These are phyloP conservation scores for Penstemon davidsonii DNA, from an alignment of 257 asterid genomes.

Conservation along the genomic window DNA sequence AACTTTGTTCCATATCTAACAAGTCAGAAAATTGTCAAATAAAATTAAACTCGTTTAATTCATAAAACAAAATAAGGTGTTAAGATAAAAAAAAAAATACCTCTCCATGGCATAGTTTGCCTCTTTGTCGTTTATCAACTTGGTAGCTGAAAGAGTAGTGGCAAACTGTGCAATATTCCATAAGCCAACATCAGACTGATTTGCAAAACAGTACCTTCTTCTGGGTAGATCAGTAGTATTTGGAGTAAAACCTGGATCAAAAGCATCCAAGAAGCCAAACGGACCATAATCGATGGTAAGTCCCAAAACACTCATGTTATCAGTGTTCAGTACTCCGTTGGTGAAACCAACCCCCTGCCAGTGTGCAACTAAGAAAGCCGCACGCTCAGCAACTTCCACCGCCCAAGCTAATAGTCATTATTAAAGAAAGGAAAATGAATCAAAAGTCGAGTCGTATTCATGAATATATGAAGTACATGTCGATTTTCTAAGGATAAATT, in stretches of 20 bases:
- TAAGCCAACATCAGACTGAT: conserved; percentile 96
- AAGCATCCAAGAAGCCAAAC: conserved; percentile 95
- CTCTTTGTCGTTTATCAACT: conserved; percentile 67
- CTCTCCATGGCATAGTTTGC: too few relatives aligned
- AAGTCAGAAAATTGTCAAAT: too few relatives aligned
- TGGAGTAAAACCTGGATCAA: conserved; percentile 96
- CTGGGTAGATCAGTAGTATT: conserved; percentile 99
- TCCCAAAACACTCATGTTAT: conserved; percentile 94
- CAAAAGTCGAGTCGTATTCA: too few relatives aligned
- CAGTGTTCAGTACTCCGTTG: too few relatives aligned
- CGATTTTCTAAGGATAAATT: not conserved
- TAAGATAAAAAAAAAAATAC: too few relatives aligned
- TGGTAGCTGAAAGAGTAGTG: conserved; percentile 67
- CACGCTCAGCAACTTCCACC: conserved; percentile 90
- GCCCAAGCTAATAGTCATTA: conserved; percentile 78
- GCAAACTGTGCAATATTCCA: conserved; percentile 93
- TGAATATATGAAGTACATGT: not conserved
- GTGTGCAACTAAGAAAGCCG: conserved; percentile 82
- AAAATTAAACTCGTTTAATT: too few relatives aligned
- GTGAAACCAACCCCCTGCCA: conserved; percentile 99
- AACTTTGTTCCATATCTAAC: conserved; percentile 86
- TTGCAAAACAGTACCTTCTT: conserved; percentile 93
- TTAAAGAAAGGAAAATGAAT: too few relatives aligned
- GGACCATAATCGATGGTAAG: conserved; percentile 99
- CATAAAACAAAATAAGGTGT: too few relatives aligned